These are phyloP conservation scores for Apiotrichum mycotoxinovorans DNA, from an alignment of 1,284 basidiomycete species.

Conservation along the genomic window DNA sequence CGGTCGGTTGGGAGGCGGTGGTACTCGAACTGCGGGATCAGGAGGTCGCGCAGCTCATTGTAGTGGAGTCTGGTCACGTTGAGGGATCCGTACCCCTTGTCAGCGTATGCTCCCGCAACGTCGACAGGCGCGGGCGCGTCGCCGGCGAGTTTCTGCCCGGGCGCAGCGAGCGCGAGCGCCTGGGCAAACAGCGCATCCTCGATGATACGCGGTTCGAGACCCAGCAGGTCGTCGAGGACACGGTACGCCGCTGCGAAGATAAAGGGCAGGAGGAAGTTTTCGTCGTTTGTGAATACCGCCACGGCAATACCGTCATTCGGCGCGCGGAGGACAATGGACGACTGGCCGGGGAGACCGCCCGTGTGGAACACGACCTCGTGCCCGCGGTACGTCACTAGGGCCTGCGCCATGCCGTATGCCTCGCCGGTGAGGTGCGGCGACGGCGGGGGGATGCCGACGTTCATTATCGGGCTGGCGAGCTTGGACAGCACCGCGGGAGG, in stretches of 20 bases:
- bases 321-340: conserved; percentile 13
- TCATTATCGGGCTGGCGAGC: background rate
- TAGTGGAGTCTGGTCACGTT: conserved; percentile 4
- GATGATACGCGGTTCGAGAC: conserved; percentile 13
- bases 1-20: background rate
- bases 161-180: background rate
- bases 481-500: conserved; percentile 19
- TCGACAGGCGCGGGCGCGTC: background rate
- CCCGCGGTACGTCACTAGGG: conserved; percentile 13
- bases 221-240: conserved; percentile 26
- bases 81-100: conserved; percentile 16
- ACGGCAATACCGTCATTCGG: conserved; percentile 17
- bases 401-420: conserved; percentile 23
- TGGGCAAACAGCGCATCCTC: conserved; percentile 6
- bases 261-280: background rate
- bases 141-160: background rate
- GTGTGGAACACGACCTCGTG: conserved; percentile 19
- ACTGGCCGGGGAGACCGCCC: conserved; percentile 22
- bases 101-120: conserved; percentile 9
- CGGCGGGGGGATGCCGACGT: background rate
- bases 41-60: background rate
- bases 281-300: conserved; percentile 24
- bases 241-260: conserved; percentile 9
- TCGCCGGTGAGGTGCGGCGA: background rate
- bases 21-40: background rate